Evolutionary conservation across 306 rosid genomes (phyloP), one percentile per base, ranked within the genome.

Genomic region (Herpetospermum pedunculosum): DNA sequence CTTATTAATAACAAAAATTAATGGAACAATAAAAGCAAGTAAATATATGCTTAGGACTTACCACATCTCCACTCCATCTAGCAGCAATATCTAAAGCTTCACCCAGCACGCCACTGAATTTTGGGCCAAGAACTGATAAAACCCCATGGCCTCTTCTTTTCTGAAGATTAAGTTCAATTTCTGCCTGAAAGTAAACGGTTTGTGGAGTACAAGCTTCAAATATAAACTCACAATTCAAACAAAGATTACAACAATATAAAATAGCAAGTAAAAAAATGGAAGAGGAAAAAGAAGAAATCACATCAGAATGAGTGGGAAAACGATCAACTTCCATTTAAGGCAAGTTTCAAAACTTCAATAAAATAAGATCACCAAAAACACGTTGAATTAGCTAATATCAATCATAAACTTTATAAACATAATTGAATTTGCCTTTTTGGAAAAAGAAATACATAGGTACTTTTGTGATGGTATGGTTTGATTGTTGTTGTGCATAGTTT

Each of bases 41-140:
- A 47, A 55, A 59, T 60, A 50, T 79, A 77, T 46, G 25, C 16
- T 21, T 72, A 79, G 80, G 57, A 86, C 98, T 94, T 83, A 94
- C 98, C 75, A 94, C 98, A 78, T 94, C 97, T 79, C 98, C 98
- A 82, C 95, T 91, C 98, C 98, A 94, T 87, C 97, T 85, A 77
- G 88, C 95, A 46, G 96, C 97, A 70, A 94, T 89, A 77, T 94
- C 97, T 18, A 94, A 81, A 79, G 95, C 91, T 86, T 91, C 96
- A 78, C 98, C 98, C n/a, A 86, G 82, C 82, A 85, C 90, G 54
- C 98, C 98, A 41, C 93, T 88, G 83, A 94, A 91, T 81, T 94
- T 94, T 52, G 97, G 98, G 55, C 77, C 74, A 79, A 87, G 92
- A 57, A 94, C 82, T 73, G 97, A 94, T 74, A 94, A 70, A 67